Percentiles rank a stretch among this genome's conserved stretches.
Evolutionary conservation across 2,329 filamentous ascomycete genomes (phyloP).

Genomic region (Leptosphaerulina australis): DNA sequence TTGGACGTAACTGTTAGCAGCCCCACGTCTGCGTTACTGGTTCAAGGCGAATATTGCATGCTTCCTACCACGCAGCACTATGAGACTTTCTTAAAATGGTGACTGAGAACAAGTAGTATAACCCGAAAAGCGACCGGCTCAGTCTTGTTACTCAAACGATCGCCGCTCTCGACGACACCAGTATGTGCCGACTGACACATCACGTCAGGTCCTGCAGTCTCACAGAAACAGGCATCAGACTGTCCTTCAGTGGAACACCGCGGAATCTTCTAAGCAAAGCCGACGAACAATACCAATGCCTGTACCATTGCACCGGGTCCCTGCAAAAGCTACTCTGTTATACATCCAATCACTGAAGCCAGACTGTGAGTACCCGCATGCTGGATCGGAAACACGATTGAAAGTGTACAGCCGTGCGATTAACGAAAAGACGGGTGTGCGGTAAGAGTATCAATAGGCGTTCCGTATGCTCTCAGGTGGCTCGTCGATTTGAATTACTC

Average conservation of each 20-base stretch:
- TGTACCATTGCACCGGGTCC: not conserved
- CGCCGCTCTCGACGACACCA: not conserved
- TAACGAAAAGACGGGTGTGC: no score
- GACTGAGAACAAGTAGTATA: not conserved
- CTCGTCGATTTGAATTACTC: no score
- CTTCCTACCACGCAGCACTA: not conserved
- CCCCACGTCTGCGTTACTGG: not conserved
- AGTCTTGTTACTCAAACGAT: not conserved
- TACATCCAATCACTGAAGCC: no score
- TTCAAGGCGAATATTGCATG: not conserved
- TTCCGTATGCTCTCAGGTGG: no score
- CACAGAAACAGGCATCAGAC: not conserved
- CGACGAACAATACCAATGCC: not conserved
- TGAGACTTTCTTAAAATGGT: not conserved
- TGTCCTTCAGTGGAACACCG: not conserved
- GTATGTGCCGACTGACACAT: not conserved
- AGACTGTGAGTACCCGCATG: no score
- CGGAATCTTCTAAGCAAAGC: not conserved
- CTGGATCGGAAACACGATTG: no score
- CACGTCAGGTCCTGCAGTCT: not conserved
- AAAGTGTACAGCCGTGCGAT: no score
- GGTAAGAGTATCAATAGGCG: no score
- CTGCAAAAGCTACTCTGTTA: no score
- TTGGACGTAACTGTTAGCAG: not conserved
- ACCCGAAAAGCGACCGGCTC: not conserved